Evolutionary conservation across 192 early-diverging fungal species (phyloP).

Genomic region (Phycomyces nitens): DNA sequence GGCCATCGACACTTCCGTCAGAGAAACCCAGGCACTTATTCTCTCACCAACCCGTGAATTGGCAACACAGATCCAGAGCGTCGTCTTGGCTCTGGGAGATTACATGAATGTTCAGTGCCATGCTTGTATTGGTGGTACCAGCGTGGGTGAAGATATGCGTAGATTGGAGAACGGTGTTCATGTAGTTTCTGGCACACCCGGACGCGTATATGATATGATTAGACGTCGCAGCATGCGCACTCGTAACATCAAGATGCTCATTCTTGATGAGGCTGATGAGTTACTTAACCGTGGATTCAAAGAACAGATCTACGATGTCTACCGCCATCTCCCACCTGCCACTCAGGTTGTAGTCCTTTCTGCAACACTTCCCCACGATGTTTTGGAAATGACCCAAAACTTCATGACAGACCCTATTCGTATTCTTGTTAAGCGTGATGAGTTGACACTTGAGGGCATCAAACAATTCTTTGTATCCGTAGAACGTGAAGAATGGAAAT

Average conservation of each 20-base stretch:
- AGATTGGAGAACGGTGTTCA: slow-evolving; percentile 92
- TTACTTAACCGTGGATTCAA: slow-evolving; percentile 93
- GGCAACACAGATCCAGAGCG: slow-evolving; percentile 92
- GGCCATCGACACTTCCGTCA: slow-evolving; percentile 78
- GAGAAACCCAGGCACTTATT: slow-evolving; percentile 92
- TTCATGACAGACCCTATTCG: slow-evolving; percentile 97
- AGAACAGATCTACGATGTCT: slow-evolving; percentile 95
- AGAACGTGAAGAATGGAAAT: slow-evolving; percentile 97
- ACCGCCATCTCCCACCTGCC: slow-evolving; percentile 85
- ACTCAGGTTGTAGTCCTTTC: slow-evolving; percentile 91
- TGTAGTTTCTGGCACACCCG: slow-evolving; percentile 93
- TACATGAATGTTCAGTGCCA: slow-evolving; percentile 98
- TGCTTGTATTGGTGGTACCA: slow-evolving; percentile 93
- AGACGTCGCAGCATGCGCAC: slow-evolving; percentile 79
- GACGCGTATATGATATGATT: slow-evolving; percentile 97
- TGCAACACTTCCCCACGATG: slow-evolving; percentile 93
- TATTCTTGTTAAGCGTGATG: slow-evolving; percentile 97
- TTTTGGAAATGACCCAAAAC: slow-evolving; percentile 93
- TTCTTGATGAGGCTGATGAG: slow-evolving; percentile 97
- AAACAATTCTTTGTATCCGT: slow-evolving; percentile 99
- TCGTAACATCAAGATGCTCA: slow-evolving; percentile 88
- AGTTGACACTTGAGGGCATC: slow-evolving; percentile 97
- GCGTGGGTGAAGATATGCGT: slow-evolving; percentile 87
- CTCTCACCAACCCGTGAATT: slow-evolving; percentile 95
- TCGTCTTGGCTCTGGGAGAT: slow-evolving; percentile 88